Conservation (phyloP, 208 protist species). For the Phytomonas francai region DNA sequence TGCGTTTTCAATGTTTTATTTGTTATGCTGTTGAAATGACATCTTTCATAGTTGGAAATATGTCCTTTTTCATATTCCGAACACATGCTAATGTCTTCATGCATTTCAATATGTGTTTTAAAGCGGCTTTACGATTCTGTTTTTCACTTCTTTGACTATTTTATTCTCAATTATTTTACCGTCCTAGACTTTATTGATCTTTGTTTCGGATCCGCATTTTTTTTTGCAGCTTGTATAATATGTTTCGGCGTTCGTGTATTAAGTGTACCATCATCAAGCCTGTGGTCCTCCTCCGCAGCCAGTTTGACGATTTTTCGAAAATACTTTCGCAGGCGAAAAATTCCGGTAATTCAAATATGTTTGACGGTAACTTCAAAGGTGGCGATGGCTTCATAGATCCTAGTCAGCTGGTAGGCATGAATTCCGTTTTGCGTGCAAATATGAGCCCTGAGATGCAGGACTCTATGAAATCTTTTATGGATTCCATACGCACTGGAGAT, state of each 20-base stretch:
- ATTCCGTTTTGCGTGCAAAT: constrained; percentile 43
- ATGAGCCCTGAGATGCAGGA: constrained; percentile 83
- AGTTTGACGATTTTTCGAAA: constrained; percentile 11
- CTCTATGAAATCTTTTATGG: constrained; percentile 73
- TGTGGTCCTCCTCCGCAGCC: neutral
- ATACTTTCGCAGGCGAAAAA: constrained; percentile 9
- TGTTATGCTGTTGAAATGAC: neutral
- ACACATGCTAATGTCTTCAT: neutral
- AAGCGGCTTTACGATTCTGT: neutral
- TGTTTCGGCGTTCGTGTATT: neutral
- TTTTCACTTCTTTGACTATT: neutral
- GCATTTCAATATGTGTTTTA: neutral
- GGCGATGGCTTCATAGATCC: constrained; percentile 56
- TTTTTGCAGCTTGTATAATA: neutral
- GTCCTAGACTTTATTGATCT: neutral
- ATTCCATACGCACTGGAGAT: constrained; percentile 34
- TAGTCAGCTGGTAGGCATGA: constrained; percentile 49
- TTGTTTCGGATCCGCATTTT: neutral
- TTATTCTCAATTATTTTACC: neutral
- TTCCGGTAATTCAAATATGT: constrained; percentile 27
- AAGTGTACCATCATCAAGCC: neutral
- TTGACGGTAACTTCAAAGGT: constrained; percentile 66
- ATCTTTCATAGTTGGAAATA: neutral
- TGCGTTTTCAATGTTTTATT: neutral
- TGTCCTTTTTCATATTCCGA: neutral